These are phyloP conservation scores for Guillardia theta DNA, from an alignment of 78 protist genomes.

Conservation along the genomic window DNA sequence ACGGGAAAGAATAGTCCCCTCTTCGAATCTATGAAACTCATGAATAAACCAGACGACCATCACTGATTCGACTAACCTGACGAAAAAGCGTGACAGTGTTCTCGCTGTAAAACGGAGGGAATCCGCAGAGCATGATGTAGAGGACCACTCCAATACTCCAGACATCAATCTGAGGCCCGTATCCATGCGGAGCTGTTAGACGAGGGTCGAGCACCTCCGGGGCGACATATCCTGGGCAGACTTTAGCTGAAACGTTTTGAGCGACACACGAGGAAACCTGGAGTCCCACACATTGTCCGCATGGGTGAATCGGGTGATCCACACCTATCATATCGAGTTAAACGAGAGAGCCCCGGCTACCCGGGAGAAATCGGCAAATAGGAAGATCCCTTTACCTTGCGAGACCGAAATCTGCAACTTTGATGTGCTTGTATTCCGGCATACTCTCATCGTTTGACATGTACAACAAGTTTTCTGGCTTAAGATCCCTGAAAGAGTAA, in stretches of 20 bases:
- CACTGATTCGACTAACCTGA: neutral
- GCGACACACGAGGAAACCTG: too few species aligned
- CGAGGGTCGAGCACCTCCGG: constrained; percentile 1
- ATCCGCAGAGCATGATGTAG: constrained; percentile 7
- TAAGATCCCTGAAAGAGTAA: neutral
- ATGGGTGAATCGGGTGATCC: too few species aligned
- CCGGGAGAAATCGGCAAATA: too few species aligned
- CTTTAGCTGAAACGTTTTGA: too few species aligned
- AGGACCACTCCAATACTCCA: neutral
- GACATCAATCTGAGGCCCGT: neutral
- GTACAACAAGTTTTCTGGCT: constrained; percentile 16
- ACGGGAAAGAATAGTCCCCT: neutral
- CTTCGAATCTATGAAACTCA: neutral
- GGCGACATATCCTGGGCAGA: constrained; percentile 17
- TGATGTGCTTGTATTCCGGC: neutral
- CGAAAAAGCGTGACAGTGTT: neutral
- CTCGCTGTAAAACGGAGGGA: constrained; percentile 11
- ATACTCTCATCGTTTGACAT: neutral
- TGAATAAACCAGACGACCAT: too few species aligned
- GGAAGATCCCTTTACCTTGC: too few species aligned
- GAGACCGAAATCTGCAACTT: neutral
- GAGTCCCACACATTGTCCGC: too few species aligned
- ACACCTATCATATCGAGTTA: too few species aligned
- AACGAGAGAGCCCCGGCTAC: too few species aligned
- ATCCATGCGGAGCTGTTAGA: neutral